Percentiles rank a stretch among this genome's conserved stretches.
Evolutionary conservation across 768 basidiomycete genomes (phyloP).

Genomic region (Amyloporia xantha): DNA sequence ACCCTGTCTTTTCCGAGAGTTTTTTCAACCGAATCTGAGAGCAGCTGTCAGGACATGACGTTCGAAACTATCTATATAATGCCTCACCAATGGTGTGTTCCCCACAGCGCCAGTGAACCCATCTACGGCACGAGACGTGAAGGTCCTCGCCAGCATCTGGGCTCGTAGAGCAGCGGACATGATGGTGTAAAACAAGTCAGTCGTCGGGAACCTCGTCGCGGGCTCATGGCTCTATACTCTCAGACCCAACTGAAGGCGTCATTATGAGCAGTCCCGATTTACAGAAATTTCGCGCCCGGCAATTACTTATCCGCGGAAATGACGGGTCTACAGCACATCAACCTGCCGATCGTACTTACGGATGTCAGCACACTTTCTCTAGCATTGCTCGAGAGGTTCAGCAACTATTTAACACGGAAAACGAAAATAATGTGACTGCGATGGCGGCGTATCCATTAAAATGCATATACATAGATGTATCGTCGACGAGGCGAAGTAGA

Average conservation of each 20-base stretch:
- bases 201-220: not conserved
- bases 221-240: constrained; percentile 2
- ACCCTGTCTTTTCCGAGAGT: constrained; percentile 78
- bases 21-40: constrained; percentile 73
- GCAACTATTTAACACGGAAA: not conserved
- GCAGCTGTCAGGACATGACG: constrained; percentile 7
- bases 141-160: constrained; percentile 18
- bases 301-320: not conserved
- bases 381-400: no score
- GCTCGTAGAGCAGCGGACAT: constrained; percentile 17
- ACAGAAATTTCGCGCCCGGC: not conserved
- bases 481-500: constrained; percentile 19
- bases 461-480: constrained; percentile 24
- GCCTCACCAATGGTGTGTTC: constrained; percentile 83
- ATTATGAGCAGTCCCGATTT: constrained; percentile 16
- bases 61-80: not conserved
- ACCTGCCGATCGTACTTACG: no score
- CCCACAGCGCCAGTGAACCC: constrained; percentile 89
- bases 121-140: constrained; percentile 39
- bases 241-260: constrained; percentile 20
- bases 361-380: no score
- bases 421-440: constrained; percentile 7
- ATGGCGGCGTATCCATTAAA: constrained; percentile 23
- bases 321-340: no score
- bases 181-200: constrained; percentile 8